Conservation (phyloP, 208 protist genomes). For the Leishmania arabica region DNA sequence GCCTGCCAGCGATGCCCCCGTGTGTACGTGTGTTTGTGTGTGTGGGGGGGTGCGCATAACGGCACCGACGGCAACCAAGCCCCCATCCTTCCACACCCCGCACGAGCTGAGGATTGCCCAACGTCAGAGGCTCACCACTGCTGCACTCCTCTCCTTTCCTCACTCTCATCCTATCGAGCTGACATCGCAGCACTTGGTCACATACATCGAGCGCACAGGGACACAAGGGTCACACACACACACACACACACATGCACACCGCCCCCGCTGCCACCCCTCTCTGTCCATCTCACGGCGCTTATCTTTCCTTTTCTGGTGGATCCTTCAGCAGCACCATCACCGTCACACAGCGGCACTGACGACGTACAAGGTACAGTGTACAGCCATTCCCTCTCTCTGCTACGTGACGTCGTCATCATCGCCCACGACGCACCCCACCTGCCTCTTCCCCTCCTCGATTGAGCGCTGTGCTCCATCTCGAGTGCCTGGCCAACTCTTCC, state of each 20-base stretch:
- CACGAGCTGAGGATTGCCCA: not conserved
- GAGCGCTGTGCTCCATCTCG: not conserved
- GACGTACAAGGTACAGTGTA: not conserved
- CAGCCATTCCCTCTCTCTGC: slow-evolving; percentile 4
- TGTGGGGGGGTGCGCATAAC: not conserved
- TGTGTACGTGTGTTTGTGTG: not conserved
- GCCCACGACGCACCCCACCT: not conserved
- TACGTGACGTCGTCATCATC: not conserved
- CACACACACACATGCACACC: slow-evolving; percentile 1
- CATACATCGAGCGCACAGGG: not conserved
- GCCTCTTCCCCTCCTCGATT: not conserved
- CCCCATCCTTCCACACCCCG: not conserved
- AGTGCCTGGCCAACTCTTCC: not conserved
- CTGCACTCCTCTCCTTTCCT: not conserved
- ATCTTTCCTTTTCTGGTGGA: not conserved
- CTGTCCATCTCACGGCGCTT: not conserved
- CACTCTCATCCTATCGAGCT: not conserved
- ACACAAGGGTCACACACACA: slow-evolving; percentile 1
- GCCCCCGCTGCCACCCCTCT: not conserved
- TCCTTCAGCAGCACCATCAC: not conserved
- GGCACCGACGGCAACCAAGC: not conserved
- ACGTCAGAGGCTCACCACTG: too few relatives aligned
- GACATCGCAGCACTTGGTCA: not conserved
- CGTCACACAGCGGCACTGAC: not conserved
- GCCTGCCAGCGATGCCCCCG: not conserved